Conservation (phyloP, 108 stramenopile species). For the Cyclotella distinguenda region DNA sequence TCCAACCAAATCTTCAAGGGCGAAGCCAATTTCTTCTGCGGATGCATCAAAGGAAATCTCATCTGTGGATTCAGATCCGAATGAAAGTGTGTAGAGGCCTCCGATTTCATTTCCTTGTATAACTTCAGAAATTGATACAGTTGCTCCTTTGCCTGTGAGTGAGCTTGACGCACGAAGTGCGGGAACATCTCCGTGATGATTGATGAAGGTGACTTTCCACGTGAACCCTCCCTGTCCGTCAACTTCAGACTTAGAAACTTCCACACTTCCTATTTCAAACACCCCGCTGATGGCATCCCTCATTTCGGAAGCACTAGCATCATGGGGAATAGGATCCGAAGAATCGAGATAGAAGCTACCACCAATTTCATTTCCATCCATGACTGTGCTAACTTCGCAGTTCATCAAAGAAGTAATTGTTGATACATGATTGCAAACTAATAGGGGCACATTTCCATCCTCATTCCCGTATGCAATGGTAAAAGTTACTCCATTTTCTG, state of each 20-base stretch:
- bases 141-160: constrained; percentile 60
- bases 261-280: constrained; percentile 55
- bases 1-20: constrained; percentile 51
- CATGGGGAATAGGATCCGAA: constrained; percentile 53
- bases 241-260: constrained; percentile 54
- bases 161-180: constrained; percentile 42
- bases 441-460: constrained; percentile 48
- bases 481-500: constrained; percentile 54
- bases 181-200: constrained; percentile 57
- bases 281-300: constrained; percentile 54
- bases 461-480: constrained; percentile 57
- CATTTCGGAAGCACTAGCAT: constrained; percentile 67
- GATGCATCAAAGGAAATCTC: constrained; percentile 52
- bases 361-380: constrained; percentile 73
- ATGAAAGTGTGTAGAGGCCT: constrained; percentile 57
- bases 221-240: constrained; percentile 58
- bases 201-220: constrained; percentile 76
- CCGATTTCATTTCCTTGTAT: constrained; percentile 75
- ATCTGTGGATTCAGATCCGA: constrained; percentile 46
- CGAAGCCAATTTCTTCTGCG: constrained; percentile 36
- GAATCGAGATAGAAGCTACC: constrained; percentile 68
- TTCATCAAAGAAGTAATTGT: constrained; percentile 17
- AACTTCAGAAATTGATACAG: constrained; percentile 44
- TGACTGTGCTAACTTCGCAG: constrained; percentile 65
- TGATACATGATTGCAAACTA: constrained; percentile 41